These are phyloP conservation scores for Colletotrichum gloeosporioides DNA, from an alignment of 2,329 filamentous ascomycete genomes.

Conservation along the genomic window DNA sequence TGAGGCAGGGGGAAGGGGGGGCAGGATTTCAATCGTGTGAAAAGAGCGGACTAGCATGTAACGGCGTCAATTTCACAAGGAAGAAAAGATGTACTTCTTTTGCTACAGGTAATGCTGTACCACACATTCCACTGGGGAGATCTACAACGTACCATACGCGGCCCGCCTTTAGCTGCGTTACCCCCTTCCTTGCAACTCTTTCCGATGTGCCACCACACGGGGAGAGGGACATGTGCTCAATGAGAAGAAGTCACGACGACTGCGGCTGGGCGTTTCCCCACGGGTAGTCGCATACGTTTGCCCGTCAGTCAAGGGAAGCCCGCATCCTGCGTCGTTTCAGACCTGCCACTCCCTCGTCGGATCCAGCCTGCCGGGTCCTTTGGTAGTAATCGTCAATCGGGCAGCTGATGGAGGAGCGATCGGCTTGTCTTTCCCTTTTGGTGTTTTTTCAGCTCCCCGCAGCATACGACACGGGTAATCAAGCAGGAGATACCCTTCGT, in stretches of 20 bases:
- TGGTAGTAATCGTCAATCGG: background rate
- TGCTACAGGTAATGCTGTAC: background rate
- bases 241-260: background rate
- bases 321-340: background rate
- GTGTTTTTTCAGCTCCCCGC: background rate
- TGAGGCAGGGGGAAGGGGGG: background rate
- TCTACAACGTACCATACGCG: background rate
- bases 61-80: background rate
- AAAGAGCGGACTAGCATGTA: background rate
- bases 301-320: background rate
- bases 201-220: background rate
- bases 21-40: background rate
- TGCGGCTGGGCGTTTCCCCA: background rate
- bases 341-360: background rate
- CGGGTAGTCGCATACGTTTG: background rate
- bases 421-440: background rate
- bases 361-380: background rate
- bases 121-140: background rate
- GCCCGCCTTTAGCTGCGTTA: background rate
- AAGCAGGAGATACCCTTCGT: background rate
- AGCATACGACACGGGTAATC: background rate
- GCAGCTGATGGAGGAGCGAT: background rate
- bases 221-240: background rate
- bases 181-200: background rate
- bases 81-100: background rate